These are phyloP conservation scores for Schwanniomyces etchellsii DNA, from an alignment of 1,139 yeast species.

Conservation along the genomic window DNA sequence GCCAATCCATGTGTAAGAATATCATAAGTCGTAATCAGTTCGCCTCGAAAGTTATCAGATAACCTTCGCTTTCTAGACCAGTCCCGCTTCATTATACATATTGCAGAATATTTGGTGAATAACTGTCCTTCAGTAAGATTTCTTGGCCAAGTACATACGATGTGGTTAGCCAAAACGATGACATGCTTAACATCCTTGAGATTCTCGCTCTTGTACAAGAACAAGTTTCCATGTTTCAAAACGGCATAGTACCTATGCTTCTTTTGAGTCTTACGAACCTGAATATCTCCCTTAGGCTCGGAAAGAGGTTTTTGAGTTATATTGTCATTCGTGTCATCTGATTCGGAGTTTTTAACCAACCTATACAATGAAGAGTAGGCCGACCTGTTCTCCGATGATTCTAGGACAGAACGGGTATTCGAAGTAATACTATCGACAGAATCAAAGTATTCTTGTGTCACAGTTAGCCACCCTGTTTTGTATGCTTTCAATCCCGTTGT, in stretches of 20 bases:
- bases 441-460: conserved; percentile 70
- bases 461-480: conserved; percentile 77
- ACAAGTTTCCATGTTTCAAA: conserved; percentile 78
- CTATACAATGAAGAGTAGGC: conserved; percentile 59
- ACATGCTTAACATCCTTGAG: conserved; percentile 71
- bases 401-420: conserved; percentile 31
- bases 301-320: conserved; percentile 2
- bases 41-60: conserved; percentile 18
- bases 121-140: conserved; percentile 64
- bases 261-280: conserved; percentile 21
- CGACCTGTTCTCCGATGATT: conserved; percentile 39
- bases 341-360: conserved; percentile 36
- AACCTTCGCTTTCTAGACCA: conserved; percentile 24
- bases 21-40: conserved; percentile 15
- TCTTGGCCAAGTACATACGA: conserved; percentile 86
- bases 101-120: conserved; percentile 74
- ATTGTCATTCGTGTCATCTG: conserved; percentile 3
- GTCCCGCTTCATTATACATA: conserved; percentile 53
- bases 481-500: conserved; percentile 60
- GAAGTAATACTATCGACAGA: conserved; percentile 31
- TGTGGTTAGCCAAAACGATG: conserved; percentile 63
- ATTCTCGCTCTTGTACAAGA: conserved; percentile 67
- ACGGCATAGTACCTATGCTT: conserved; percentile 66
- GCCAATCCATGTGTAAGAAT: conserved; percentile 14
- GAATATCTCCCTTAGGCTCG: conserved; percentile 3